Percentiles rank a stretch among this genome's conserved stretches.
Evolutionary conservation across 2,329 filamentous ascomycete genomes (phyloP).

Genomic region (Alternaria rosae): DNA sequence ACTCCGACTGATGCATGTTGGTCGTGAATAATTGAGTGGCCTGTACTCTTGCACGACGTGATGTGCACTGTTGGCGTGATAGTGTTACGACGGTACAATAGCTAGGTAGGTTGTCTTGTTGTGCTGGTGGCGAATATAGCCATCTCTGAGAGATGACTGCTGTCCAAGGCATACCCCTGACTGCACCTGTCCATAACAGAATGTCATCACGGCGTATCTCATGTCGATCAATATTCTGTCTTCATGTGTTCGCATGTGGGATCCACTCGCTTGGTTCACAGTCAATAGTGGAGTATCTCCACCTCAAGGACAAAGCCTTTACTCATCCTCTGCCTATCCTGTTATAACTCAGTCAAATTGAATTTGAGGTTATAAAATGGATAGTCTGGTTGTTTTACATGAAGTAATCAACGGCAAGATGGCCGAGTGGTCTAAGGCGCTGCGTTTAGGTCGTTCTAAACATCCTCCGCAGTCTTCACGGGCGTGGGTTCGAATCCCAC

Average conservation of each 20-base stretch:
- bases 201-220: background rate
- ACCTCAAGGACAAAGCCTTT: background rate
- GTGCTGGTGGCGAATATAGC: background rate
- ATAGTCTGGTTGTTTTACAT: too few relatives aligned
- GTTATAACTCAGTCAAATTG: too few relatives aligned
- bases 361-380: too few relatives aligned
- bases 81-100: background rate
- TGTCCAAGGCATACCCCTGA: background rate
- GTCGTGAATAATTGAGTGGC: background rate
- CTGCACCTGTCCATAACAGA: background rate
- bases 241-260: background rate
- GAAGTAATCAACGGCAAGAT: background rate
- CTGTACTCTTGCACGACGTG: too few relatives aligned
- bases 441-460: constrained; percentile 38
- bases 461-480: constrained; percentile 32
- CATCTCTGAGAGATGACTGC: too few relatives aligned
- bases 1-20: background rate
- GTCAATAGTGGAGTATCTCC: background rate
- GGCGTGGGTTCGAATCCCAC: constrained; percentile 41
- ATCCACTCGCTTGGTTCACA: background rate
- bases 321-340: background rate
- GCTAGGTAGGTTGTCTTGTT: background rate
- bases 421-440: constrained; percentile 37
- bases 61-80: background rate
- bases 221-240: background rate